phyloP scores from a whole-genome alignment of 73 alveolate species.

The Paramecium sexaurelia region DNA sequence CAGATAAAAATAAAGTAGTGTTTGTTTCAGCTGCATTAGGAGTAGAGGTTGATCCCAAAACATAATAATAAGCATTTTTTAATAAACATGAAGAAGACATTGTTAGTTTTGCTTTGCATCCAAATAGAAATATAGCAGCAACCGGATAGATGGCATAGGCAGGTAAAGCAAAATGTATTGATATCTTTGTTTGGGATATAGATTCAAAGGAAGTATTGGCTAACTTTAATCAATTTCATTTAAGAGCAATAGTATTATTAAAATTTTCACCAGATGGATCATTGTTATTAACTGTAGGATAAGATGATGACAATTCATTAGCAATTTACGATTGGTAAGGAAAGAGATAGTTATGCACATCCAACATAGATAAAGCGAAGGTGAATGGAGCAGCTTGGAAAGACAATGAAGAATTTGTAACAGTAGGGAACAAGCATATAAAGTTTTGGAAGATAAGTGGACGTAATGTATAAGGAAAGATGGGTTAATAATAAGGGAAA shows the following conservation, averaged over 20 bases:
- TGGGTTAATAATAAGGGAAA: constrained; percentile 87
- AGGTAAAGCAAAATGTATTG: constrained; percentile 90
- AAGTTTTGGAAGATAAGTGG: constrained; percentile 95
- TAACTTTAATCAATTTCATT: constrained; percentile 78
- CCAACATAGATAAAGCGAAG: constrained; percentile 92
- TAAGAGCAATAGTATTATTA: constrained; percentile 92
- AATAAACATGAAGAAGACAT: constrained; percentile 96
- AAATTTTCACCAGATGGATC: constrained; percentile 96
- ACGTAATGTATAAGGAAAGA: constrained; percentile 81
- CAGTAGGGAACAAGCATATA: constrained; percentile 94
- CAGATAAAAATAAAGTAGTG: constrained; percentile 84
- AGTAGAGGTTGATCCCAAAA: constrained; percentile 83
- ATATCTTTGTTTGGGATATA: constrained; percentile 95
- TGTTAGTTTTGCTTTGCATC: constrained; percentile 95
- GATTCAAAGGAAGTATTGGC: constrained; percentile 76
- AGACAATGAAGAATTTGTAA: constrained; percentile 90
- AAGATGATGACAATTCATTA: constrained; percentile 96
- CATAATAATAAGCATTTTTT: constrained; percentile 88
- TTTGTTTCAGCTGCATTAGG: constrained; percentile 98
- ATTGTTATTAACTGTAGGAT: constrained; percentile 89
- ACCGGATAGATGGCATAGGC: constrained; percentile 98
- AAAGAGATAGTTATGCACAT: constrained; percentile 81
- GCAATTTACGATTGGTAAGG: constrained; percentile 96
- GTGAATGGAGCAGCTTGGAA: constrained; percentile 92
- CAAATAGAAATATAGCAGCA: constrained; percentile 92